These are phyloP conservation scores for Sicyos edulis DNA, from an alignment of 306 rosid genomes.

Conservation along the genomic window DNA sequence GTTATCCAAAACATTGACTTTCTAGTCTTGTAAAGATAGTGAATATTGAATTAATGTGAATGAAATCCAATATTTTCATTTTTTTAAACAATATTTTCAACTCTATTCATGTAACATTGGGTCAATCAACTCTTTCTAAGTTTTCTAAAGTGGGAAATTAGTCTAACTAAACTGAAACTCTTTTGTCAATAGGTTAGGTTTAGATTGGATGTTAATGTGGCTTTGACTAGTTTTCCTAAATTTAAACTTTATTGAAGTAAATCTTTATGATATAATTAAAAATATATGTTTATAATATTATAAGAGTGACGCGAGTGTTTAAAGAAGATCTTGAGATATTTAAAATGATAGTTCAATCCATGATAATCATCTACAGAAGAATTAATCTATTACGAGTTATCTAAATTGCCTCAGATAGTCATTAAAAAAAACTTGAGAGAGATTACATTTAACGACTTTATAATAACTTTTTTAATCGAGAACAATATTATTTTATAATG, in stretches of 20 bases:
- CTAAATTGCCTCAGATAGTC: no score
- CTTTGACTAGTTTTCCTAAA: not conserved
- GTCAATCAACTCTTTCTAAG: not conserved
- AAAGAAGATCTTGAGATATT: no score
- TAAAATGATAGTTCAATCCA: no score
- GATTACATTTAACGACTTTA: no score
- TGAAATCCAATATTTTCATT: not conserved
- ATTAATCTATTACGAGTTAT: no score
- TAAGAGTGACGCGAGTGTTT: no score
- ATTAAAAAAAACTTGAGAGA: no score
- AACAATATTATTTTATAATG: not conserved
- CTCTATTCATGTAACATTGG: not conserved
- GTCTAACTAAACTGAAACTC: not conserved
- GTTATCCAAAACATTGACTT: not conserved
- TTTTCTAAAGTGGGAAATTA: not conserved
- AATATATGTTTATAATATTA: no score
- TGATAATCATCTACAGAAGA: no score
- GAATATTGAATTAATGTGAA: not conserved
- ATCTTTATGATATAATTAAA: no score
- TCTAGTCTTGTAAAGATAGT: not conserved
- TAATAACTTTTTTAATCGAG: no score
- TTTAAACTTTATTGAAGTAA: not conserved
- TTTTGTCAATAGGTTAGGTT: not conserved
- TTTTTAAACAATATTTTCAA: no score
- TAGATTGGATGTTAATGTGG: not conserved